Percentiles rank a stretch among this genome's conserved stretches.
phyloP scores from a whole-genome alignment of 306 rosid species.

The Hippophae tibetana region DNA sequence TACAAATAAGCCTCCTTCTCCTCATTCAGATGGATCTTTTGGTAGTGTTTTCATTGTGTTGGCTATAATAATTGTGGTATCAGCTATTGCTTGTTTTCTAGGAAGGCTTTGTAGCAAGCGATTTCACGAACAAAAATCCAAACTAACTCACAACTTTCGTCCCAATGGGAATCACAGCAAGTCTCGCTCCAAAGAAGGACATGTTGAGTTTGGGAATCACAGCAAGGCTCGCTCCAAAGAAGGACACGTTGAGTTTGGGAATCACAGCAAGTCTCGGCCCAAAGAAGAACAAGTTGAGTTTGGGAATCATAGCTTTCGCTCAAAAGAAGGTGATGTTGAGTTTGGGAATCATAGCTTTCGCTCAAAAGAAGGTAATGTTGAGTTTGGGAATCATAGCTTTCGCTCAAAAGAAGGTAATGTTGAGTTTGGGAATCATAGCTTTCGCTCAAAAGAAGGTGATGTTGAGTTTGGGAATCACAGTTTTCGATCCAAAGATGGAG shows the following conservation, averaged over 20 bases:
- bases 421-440: too few relatives aligned
- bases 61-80: slow-evolving; percentile 56
- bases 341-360: too few relatives aligned
- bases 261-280: not conserved
- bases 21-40: slow-evolving; percentile 70
- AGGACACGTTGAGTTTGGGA: too few relatives aligned
- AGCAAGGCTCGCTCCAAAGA: not conserved
- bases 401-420: not conserved
- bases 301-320: not conserved
- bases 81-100: slow-evolving; percentile 66
- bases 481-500: not conserved
- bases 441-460: too few relatives aligned
- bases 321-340: too few relatives aligned
- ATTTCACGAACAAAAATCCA: slow-evolving; percentile 22
- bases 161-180: not conserved
- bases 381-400: too few relatives aligned
- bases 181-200: not conserved
- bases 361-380: too few relatives aligned
- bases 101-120: slow-evolving; percentile 65
- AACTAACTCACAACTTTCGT: slow-evolving; percentile 13
- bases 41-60: slow-evolving; percentile 82
- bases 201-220: not conserved
- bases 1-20: slow-evolving; percentile 33
- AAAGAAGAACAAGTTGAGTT: too few relatives aligned
- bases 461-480: too few relatives aligned